Evolutionary conservation across 2,329 filamentous ascomycete genomes (phyloP), one percentile per base, ranked within the genome.

Genomic region (Sphaerulina populicola): DNA sequence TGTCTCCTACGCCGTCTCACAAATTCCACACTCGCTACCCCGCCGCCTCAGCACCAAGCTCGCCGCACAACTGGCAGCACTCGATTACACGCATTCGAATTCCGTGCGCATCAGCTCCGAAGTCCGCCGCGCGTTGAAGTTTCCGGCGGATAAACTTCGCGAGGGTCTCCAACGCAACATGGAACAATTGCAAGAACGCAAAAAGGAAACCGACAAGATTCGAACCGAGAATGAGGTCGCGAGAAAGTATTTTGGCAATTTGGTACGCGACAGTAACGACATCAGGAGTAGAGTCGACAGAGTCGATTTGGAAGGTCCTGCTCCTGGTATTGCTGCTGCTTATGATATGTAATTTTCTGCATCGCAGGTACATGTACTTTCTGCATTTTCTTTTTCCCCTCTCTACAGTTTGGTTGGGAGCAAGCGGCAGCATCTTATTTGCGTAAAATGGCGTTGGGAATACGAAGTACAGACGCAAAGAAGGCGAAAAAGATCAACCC

Each of bases 61-160:
- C 52, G 84, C 88, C 2, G 74, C 80, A 30, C 87, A 89, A 62
- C 82, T 98, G 35, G 74, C 79, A 6, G 79, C 85, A 14, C 82
- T 95, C 64, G 93, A 98, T 72, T 98, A 97, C 66, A 87, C 93
- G 1, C 93, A 98, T 69, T 72, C 80, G 58, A 98, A 98, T 72
- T 82, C 89, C 40, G 76, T 79, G 14, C 86, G 93, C 48, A 94
- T 98, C 63, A 84, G 87, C 18, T 78, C 81, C 23, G 86, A 94
- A 49, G 88, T 95, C 38, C 87, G 91, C 60, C 88, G 89, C 66
- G 88, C 95, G 7, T 80, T 98, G 36, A 87, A 88, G 53, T 82
- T 86, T 62, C 93, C 93, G 0, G 87, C 90, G 1, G 86, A 91
- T 64, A 89, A 88, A 62, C 79, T 98, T 6, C 84, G 89, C 48